Evolutionary conservation across 805 yeast species (phyloP), one percentile per base, ranked within the genome.

Genomic region (Kuraishia capsulata): DNA sequence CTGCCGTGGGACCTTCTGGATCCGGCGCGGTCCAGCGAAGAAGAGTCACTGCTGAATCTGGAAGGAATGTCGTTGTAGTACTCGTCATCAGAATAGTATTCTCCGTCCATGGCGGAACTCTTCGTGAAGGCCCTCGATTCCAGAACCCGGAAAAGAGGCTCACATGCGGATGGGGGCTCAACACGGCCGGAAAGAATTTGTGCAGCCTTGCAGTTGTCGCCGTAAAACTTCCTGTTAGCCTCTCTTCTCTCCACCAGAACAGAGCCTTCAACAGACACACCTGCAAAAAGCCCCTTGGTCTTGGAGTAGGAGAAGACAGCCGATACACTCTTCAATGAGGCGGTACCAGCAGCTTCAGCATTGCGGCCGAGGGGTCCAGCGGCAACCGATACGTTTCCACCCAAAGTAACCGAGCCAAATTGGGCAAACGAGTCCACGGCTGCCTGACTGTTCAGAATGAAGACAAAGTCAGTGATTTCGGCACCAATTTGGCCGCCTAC

Each of bases 401-500:
- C 98, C 36, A 90, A 69, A 2, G 97, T 92, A 42, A 90, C 78
- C 14, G 96, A 85, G 3, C 98, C 98, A 46, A 81, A 75, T 57
- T 88, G 96, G 11, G 97, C 87, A 62, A 90, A 90, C 9, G 96
- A 78, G 44, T 83, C 86, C 35, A 90, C 98, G 2, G 98, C 97
- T 2, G 88, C 76, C 37, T 75, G 70, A 11, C 84, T 76, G 64
- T 92, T 90, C 47, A 90, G 71, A 43, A 92, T 89, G 57, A 90
- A 90, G 21, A 90, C 96, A 54, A 90, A 90, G 64, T 90, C 97
- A 2, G 98, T 90, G 52, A 90, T 66, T 57, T 90, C 98, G 6
- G 96, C 89, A 31, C 98, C 98, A 46, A 92, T 76, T 65, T 88
- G 94, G 33, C 98, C 98, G 42, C 98, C 98, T 5, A 92, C 97